phyloP scores from a whole-genome alignment of 805 yeast genomes.

The Saturnispora silvae region DNA sequence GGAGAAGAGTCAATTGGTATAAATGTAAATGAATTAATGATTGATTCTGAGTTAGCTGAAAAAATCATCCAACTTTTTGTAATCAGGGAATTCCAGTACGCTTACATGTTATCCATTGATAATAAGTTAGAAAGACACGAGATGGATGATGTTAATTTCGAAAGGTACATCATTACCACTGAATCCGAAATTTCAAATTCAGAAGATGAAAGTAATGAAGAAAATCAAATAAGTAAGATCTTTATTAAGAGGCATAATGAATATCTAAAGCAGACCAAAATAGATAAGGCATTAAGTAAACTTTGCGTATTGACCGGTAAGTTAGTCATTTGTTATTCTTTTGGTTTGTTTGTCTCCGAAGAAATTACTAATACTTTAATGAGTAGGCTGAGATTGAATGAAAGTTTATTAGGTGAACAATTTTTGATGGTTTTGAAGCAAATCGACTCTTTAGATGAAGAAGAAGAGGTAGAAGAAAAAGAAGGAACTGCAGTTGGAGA shows the following conservation, averaged over 20 bases:
- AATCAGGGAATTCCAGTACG: constrained; percentile 37
- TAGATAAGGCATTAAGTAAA: constrained; percentile 11
- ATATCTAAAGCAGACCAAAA: not conserved
- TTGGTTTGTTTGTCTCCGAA: constrained; percentile 1
- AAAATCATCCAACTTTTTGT: constrained; percentile 35
- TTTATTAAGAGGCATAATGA: not conserved
- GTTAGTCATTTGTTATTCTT: constrained; percentile 13
- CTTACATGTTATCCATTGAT: constrained; percentile 21
- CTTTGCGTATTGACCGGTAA: constrained; percentile 20
- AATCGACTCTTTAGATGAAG: constrained; percentile 4
- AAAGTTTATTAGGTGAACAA: constrained; percentile 16
- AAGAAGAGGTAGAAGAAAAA: not conserved
- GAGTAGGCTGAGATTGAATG: constrained; percentile 19
- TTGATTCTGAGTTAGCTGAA: constrained; percentile 11
- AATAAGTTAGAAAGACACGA: constrained; percentile 40
- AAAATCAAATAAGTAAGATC: not conserved
- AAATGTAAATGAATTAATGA: not conserved
- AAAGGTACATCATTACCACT: constrained; percentile 9
- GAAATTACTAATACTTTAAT: constrained; percentile 9
- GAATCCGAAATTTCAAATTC: not conserved
- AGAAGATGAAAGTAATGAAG: constrained; percentile 10
- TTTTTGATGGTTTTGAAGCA: constrained; percentile 9
- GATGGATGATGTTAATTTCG: constrained; percentile 33
- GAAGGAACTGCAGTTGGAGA: not conserved
- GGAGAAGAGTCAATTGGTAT: too few relatives aligned